These are phyloP conservation scores for Dothidotthia symphoricarpi DNA, from an alignment of 2,329 filamentous ascomycete species.

Conservation along the genomic window DNA sequence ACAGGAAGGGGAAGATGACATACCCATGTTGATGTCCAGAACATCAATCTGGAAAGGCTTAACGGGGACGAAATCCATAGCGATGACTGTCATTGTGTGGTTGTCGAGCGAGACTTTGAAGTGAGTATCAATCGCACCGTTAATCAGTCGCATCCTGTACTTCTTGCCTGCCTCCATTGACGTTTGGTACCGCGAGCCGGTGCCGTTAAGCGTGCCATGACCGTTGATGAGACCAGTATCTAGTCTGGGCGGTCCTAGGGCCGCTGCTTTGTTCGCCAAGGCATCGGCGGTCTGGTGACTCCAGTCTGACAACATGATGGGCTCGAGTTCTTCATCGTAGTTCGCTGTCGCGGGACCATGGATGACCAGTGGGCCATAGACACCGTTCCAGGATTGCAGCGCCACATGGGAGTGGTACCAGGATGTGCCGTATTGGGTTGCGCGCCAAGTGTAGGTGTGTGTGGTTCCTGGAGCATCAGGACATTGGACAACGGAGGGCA, in stretches of 20 bases:
- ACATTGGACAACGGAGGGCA: slow-evolving; percentile 69
- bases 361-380: slow-evolving; percentile 40
- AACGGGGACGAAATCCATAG: slow-evolving; percentile 42
- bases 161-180: slow-evolving; percentile 34
- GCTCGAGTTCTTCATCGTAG: slow-evolving; percentile 42
- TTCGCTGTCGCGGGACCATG: slow-evolving; percentile 41
- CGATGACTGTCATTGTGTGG: slow-evolving; percentile 41
- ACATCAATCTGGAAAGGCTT: slow-evolving; percentile 35
- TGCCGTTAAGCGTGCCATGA: slow-evolving; percentile 14
- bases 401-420: slow-evolving; percentile 65
- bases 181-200: slow-evolving; percentile 21
- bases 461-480: slow-evolving; percentile 47
- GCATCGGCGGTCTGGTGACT: slow-evolving; percentile 35
- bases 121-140: slow-evolving; percentile 38
- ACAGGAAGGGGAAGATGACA: background rate
- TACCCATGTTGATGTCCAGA: slow-evolving; percentile 28
- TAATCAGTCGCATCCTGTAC: slow-evolving; percentile 41
- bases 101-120: slow-evolving; percentile 42
- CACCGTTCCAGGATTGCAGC: slow-evolving; percentile 43
- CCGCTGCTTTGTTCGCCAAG: slow-evolving; percentile 18
- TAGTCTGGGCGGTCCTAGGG: slow-evolving; percentile 17
- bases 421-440: slow-evolving; percentile 54
- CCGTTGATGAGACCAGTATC: slow-evolving; percentile 24
- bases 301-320: slow-evolving; percentile 39
- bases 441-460: slow-evolving; percentile 47